Conservation (phyloP, 768 basidiomycete genomes). For the Tricholoma flavovirens region DNA sequence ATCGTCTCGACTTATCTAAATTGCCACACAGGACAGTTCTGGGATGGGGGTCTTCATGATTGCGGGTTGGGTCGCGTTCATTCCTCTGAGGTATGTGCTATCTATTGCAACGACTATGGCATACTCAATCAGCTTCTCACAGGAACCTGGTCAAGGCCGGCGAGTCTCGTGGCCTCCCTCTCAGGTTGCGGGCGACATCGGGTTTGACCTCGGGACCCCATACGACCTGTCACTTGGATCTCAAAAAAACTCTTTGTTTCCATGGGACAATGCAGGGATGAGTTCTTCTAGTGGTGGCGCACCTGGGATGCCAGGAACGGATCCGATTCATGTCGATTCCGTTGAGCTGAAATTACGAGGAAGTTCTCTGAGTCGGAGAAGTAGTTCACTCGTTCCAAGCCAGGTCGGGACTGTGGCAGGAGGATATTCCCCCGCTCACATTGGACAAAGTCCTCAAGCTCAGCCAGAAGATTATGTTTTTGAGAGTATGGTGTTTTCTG, state of each 20-base stretch:
- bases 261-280: conserved; percentile 77
- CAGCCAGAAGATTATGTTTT: conserved; percentile 62
- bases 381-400: conserved; percentile 51
- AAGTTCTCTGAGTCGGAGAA: conserved; percentile 49
- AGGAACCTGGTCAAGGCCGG: conserved; percentile 88
- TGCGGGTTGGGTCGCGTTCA: conserved; percentile 15
- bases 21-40: background rate
- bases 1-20: background rate
- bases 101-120: background rate
- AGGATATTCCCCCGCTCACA: conserved; percentile 50
- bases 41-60: conserved; percentile 6
- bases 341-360: conserved; percentile 51
- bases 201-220: conserved; percentile 34
- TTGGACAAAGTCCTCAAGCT: conserved; percentile 35
- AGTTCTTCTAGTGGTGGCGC: conserved; percentile 52
- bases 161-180: conserved; percentile 56
- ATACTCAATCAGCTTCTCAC: background rate
- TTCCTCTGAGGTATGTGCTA: conserved; percentile 53
- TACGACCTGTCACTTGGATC: conserved; percentile 43
- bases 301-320: conserved; percentile 34
- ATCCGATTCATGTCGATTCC: conserved; percentile 43
- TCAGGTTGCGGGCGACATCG: conserved; percentile 40
- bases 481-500: conserved; percentile 39
- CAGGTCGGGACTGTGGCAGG: conserved; percentile 37
- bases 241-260: conserved; percentile 68